A percentile compares a stretch with the other conserved stretches of the same genome.
phyloP scores from a whole-genome alignment of 1,284 basidiomycete species.

The Rhodotorula sp. region DNA sequence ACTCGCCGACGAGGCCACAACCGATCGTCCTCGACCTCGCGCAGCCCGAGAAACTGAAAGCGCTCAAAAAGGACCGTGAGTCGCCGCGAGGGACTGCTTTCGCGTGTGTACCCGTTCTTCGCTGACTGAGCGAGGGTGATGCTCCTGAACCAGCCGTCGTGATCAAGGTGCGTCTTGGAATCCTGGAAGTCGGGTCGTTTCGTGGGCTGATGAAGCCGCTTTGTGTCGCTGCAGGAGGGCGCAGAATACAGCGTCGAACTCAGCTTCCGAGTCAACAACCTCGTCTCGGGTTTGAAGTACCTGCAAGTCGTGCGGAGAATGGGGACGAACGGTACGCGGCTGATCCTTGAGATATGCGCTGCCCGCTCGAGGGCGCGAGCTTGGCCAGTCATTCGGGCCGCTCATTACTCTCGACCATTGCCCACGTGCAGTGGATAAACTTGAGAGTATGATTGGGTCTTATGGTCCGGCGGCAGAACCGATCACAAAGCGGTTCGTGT shows the following conservation, averaged over 20 bases:
- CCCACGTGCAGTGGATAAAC: constrained; percentile 66
- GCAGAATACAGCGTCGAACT: constrained; percentile 74
- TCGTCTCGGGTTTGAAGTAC: constrained; percentile 65
- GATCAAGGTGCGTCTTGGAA: too few species aligned
- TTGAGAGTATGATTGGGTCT: constrained; percentile 87
- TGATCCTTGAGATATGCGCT: constrained; percentile 44
- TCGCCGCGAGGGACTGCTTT: too few species aligned
- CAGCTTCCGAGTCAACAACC: constrained; percentile 64
- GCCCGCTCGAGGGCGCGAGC: constrained; percentile 12
- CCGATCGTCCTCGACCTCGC: constrained; percentile 55
- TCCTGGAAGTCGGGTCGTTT: too few species aligned
- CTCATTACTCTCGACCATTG: constrained; percentile 37
- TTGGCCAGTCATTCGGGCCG: constrained; percentile 1
- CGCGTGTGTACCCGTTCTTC: too few species aligned
- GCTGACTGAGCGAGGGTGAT: too few species aligned
- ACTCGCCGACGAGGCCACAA: constrained; percentile 51
- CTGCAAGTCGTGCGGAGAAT: constrained; percentile 75
- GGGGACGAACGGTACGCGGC: constrained; percentile 53
- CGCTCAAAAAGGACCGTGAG: constrained; percentile 58
- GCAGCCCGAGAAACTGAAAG: constrained; percentile 50
- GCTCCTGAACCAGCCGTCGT: constrained; percentile 14
- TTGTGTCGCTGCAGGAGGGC: constrained; percentile 54
- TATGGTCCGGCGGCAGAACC: constrained; percentile 65
- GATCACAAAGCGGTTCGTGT: constrained; percentile 51
- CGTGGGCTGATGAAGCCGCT: constrained; percentile 46